phyloP scores from a whole-genome alignment of 257 asterid species.

The Salvia splendens region DNA sequence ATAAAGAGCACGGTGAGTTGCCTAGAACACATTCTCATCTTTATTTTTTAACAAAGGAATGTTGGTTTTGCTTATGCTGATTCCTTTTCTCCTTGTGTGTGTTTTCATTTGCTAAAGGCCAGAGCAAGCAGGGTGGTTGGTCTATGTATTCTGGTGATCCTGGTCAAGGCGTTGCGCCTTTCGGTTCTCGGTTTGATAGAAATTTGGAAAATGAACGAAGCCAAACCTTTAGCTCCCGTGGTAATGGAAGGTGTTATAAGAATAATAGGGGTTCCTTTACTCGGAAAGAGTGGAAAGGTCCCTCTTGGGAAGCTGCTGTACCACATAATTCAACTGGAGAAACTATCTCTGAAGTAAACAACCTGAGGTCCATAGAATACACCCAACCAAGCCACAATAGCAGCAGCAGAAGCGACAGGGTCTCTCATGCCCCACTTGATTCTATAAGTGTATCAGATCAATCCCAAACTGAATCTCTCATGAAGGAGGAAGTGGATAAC shows the following conservation, averaged over 20 bases:
- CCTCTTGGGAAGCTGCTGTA: conserved; percentile 49
- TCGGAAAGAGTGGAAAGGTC: conserved; percentile 68
- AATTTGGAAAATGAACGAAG: conserved; percentile 56
- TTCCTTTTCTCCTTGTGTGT: conserved; percentile 12
- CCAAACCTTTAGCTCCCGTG: conserved; percentile 52
- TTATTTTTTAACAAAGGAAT: conserved; percentile 11
- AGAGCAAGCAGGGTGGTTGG: conserved; percentile 90
- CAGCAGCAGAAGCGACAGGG: conserved; percentile 18
- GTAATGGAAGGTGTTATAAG: conserved; percentile 59
- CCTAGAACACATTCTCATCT: neutral
- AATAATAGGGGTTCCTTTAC: conserved; percentile 57
- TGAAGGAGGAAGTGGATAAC: conserved; percentile 44
- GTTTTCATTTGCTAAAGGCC: conserved; percentile 64
- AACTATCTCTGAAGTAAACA: conserved; percentile 42
- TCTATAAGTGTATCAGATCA: conserved; percentile 39
- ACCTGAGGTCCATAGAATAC: conserved; percentile 56
- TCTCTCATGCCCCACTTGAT: conserved; percentile 32
- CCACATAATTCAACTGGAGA: conserved; percentile 56
- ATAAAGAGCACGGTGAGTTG: neutral
- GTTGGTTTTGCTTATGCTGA: conserved; percentile 31
- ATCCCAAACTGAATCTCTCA: conserved; percentile 44
- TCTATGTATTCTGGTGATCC: conserved; percentile 65
- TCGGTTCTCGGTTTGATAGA: conserved; percentile 63
- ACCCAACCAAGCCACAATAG: conserved; percentile 33
- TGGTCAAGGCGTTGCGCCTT: conserved; percentile 61